Evolutionary conservation across 129 eudicot species (phyloP).

Genomic region (Erigeron canadensis): DNA sequence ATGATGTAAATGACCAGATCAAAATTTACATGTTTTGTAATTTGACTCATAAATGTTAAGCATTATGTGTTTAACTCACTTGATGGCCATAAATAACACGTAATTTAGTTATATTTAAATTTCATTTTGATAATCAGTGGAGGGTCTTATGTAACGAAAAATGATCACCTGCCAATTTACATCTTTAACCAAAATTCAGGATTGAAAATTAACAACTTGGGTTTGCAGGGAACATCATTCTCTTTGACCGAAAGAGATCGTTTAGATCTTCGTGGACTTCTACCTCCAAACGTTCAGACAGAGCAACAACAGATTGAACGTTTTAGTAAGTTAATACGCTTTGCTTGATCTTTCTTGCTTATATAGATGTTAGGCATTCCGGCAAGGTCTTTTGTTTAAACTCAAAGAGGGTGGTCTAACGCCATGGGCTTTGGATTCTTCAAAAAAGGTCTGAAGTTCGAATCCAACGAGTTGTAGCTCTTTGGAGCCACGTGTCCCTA

Average conservation of each 20-base stretch:
- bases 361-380: neutral
- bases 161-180: neutral
- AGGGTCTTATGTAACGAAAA: no score
- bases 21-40: neutral
- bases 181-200: neutral
- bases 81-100: no score
- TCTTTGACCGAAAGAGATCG: slow-evolving; percentile 94
- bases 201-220: slow-evolving; percentile 4
- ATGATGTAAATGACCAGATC: slow-evolving; percentile 7
- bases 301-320: slow-evolving; percentile 84
- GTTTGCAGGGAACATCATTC: slow-evolving; percentile 87
- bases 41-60: neutral
- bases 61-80: no score
- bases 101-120: neutral
- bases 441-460: no score
- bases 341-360: slow-evolving; percentile 5
- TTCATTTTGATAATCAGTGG: neutral
- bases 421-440: no score
- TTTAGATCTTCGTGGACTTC: slow-evolving; percentile 92
- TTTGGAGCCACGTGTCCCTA: no score
- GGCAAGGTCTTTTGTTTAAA: slow-evolving; percentile 13
- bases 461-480: no score
- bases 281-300: slow-evolving; percentile 81
- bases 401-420: no score
- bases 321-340: slow-evolving; percentile 61